phyloP scores from a whole-genome alignment of 177 flowering plant genomes.

The Vitis hybrid region DNA sequence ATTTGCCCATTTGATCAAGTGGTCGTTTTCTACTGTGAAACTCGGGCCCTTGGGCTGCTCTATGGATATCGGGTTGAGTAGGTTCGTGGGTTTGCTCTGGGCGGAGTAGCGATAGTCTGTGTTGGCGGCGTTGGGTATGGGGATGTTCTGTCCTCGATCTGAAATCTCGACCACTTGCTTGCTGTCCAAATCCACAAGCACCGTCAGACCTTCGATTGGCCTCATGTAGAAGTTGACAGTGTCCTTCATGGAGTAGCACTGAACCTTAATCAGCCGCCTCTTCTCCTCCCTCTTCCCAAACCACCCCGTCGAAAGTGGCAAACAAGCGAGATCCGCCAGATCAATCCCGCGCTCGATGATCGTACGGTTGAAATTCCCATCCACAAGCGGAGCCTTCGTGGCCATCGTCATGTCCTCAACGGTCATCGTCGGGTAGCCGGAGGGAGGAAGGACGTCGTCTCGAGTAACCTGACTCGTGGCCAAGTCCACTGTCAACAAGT shows the following conservation, averaged over 20 bases:
- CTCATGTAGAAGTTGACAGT: slow-evolving; percentile 91
- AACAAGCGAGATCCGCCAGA: slow-evolving; percentile 61
- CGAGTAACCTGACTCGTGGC: slow-evolving; percentile 31
- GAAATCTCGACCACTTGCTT: slow-evolving; percentile 55
- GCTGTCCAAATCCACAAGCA: slow-evolving; percentile 65
- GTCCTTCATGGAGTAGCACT: slow-evolving; percentile 70
- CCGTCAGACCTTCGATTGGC: slow-evolving; percentile 86
- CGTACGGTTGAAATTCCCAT: slow-evolving; percentile 64
- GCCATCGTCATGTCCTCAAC: slow-evolving; percentile 70
- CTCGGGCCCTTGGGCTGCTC: slow-evolving; percentile 95
- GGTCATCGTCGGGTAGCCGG: slow-evolving; percentile 82
- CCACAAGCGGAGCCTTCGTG: slow-evolving; percentile 50
- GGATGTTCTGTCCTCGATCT: slow-evolving; percentile 48
- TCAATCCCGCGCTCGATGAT: slow-evolving; percentile 57
- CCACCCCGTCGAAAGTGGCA: slow-evolving; percentile 79
- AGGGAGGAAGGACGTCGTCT: slow-evolving; percentile 20
- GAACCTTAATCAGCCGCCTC: slow-evolving; percentile 63
- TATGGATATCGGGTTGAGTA: slow-evolving; percentile 83
- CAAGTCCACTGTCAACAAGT: slow-evolving; percentile 58
- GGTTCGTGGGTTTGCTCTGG: slow-evolving; percentile 10
- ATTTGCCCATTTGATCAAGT: slow-evolving; percentile 83
- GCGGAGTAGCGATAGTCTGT: slow-evolving; percentile 67
- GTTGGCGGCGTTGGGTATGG: slow-evolving; percentile 39
- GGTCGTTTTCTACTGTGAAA: slow-evolving; percentile 61
- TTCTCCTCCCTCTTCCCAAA: slow-evolving; percentile 62